Conservation (phyloP, 306 rosid genomes). For the Corylus americana region DNA sequence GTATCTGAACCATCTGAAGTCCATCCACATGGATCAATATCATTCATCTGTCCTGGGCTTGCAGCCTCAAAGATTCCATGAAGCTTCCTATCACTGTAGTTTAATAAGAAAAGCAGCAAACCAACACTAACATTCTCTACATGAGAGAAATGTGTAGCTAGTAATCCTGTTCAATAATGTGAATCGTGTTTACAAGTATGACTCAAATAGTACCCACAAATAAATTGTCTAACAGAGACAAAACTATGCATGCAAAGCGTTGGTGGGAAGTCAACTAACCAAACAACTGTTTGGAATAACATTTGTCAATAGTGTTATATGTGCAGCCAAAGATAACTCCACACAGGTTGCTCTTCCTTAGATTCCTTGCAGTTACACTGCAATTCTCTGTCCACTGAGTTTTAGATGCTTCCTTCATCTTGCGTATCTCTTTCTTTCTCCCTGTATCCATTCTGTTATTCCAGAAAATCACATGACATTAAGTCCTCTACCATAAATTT, state of each 20-base stretch:
- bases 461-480: conserved; percentile 7
- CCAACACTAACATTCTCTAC: conserved; percentile 40
- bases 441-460: conserved; percentile 44
- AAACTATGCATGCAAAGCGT: background rate
- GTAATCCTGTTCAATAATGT: conserved; percentile 44
- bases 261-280: conserved; percentile 31
- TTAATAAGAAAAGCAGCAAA: conserved; percentile 53
- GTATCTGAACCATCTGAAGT: conserved; percentile 35
- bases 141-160: conserved; percentile 41
- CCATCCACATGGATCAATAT: conserved; percentile 44
- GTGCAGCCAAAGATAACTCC: conserved; percentile 63
- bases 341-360: conserved; percentile 38
- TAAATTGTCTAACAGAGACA: background rate
- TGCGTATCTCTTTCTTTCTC: conserved; percentile 37
- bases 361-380: conserved; percentile 38
- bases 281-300: conserved; percentile 34
- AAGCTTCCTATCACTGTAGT: conserved; percentile 52
- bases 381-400: conserved; percentile 19
- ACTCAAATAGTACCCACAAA: background rate
- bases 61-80: conserved; percentile 62
- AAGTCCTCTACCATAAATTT: background rate
- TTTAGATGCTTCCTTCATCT: conserved; percentile 24
- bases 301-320: conserved; percentile 36
- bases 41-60: conserved; percentile 35
- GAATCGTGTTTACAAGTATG: background rate